Conservation (phyloP, 495 filamentous ascomycete species). For the Viridothelium virens region DNA sequence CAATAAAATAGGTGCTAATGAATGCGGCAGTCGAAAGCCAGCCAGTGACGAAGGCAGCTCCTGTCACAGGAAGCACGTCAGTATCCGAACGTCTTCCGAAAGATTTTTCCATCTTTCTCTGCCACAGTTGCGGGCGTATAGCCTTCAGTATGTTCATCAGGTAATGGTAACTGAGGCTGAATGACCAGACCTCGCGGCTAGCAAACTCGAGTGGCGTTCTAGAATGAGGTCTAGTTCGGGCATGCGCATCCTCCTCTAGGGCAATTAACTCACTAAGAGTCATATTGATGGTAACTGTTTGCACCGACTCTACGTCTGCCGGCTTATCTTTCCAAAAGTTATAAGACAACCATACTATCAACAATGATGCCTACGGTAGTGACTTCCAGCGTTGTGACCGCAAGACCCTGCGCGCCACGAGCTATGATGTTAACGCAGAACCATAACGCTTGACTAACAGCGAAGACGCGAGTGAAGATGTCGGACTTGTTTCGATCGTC, state of each 20-base stretch:
- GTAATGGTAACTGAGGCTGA: neutral
- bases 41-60: too few species aligned
- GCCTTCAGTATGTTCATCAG: too few species aligned
- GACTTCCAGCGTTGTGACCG: conserved; percentile 28
- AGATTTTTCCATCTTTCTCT: neutral
- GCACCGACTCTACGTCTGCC: conserved; percentile 18
- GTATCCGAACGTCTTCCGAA: neutral
- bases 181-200: neutral
- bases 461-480: conserved; percentile 19
- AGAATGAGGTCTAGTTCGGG: neutral
- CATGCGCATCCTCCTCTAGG: too few species aligned
- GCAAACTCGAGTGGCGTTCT: neutral
- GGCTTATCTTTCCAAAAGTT: conserved; percentile 30
- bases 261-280: neutral
- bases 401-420: conserved; percentile 20
- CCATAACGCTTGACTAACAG: conserved; percentile 28
- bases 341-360: conserved; percentile 21
- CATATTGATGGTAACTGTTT: conserved; percentile 14
- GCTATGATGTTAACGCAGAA: conserved; percentile 24
- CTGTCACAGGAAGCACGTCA: neutral
- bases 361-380: conserved; percentile 28
- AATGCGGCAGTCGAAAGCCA: too few species aligned
- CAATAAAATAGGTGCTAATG: too few species aligned
- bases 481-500: conserved; percentile 31
- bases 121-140: too few species aligned